A percentile compares a stretch with the other conserved stretches of the same genome.
phyloP scores from a whole-genome alignment of 2,329 filamentous ascomycete species.

The Trichoderma polysporum region DNA sequence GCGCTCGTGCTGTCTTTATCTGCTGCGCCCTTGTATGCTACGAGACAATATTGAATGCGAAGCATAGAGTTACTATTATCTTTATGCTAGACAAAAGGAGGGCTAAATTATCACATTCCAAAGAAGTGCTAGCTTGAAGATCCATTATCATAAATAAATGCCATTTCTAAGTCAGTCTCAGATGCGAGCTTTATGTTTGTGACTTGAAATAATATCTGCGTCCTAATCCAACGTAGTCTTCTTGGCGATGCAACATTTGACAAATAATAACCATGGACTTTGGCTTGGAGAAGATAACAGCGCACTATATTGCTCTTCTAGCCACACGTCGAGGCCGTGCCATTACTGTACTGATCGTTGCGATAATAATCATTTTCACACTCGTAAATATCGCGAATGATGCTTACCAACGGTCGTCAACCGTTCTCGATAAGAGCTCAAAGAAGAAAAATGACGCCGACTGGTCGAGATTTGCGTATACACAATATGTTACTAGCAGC shows the following conservation, averaged over 20 bases:
- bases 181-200: not conserved
- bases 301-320: not conserved
- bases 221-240: not conserved
- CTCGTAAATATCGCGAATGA: not conserved
- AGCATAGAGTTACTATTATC: too few species aligned
- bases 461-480: constrained; percentile 49
- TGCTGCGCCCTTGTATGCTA: too few species aligned
- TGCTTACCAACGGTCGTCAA: not conserved
- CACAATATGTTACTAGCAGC: constrained; percentile 49
- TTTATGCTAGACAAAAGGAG: not conserved
- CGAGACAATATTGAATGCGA: too few species aligned
- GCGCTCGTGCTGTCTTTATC: too few species aligned
- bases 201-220: not conserved
- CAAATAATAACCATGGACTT: not conserved
- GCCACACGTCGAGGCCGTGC: not conserved
- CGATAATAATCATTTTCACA: not conserved
- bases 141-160: not conserved
- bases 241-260: not conserved
- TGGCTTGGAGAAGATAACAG: not conserved
- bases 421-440: not conserved
- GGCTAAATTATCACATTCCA: not conserved
- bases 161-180: not conserved
- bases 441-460: constrained; percentile 30
- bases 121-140: not conserved
- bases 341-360: not conserved